Evolutionary conservation across 768 basidiomycete species (phyloP).

Genomic region (Rhodotorula sphaerocarpa): DNA sequence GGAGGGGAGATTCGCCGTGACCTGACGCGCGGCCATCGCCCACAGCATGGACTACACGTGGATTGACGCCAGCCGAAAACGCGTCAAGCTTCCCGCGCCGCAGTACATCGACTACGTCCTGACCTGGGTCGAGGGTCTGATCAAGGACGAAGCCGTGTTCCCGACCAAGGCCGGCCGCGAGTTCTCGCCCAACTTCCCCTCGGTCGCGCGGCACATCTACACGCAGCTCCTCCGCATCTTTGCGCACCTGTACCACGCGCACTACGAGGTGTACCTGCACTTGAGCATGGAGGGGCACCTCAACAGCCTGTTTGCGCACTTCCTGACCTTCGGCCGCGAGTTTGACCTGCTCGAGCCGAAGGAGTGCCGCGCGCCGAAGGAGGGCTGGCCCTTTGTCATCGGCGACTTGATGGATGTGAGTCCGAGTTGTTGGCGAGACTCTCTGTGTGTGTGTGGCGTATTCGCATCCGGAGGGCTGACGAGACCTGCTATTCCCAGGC

Average conservation of each 20-base stretch:
- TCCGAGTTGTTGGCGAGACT: neutral
- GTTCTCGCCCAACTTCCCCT: conserved; percentile 79
- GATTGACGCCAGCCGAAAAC: conserved; percentile 84
- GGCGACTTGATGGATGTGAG: conserved; percentile 42
- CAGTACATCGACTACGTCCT: conserved; percentile 98
- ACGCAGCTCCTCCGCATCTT: conserved; percentile 94
- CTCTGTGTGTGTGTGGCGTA: conserved; percentile 38
- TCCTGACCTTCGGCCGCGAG: conserved; percentile 87
- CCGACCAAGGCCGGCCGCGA: conserved; percentile 57
- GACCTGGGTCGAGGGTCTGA: conserved; percentile 87
- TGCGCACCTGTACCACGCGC: conserved; percentile 92
- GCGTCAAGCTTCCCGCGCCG: conserved; percentile 77
- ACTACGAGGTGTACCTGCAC: conserved; percentile 76
- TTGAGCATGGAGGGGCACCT: conserved; percentile 69
- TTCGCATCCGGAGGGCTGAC: conserved; percentile 13
- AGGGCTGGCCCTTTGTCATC: conserved; percentile 40
- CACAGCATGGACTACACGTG: conserved; percentile 82
- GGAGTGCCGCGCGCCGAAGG: conserved; percentile 58
- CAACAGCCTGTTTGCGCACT: conserved; percentile 85
- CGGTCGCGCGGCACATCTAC: conserved; percentile 82
- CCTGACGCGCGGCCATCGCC: no score
- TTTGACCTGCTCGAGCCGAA: conserved; percentile 83
- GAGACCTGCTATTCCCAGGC: conserved; percentile 5
- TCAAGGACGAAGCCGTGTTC: conserved; percentile 77
- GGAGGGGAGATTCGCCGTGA: no score